Base-by-base conservation (phyloP, 768 basidiomycete species). In the Auriculariales sp. region DNA sequence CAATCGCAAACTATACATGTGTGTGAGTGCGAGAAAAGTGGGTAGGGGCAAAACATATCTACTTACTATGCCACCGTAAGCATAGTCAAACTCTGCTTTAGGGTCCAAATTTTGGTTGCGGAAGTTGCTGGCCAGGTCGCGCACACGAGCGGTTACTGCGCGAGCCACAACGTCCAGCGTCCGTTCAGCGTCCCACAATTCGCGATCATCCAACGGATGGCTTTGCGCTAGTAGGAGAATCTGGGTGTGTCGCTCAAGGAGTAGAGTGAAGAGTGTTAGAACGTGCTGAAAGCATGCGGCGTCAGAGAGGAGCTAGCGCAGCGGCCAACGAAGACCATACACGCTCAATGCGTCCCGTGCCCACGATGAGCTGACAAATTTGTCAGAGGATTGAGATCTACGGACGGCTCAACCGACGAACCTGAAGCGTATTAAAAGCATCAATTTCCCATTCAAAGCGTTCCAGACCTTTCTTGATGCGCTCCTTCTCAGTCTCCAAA, bases 261-360 rank as follows among this genome's bases (percentile, higher is more conserved):
- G 55, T 0, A 70, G 59, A 49, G 63, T 65, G 1, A 69, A 49
- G n/a, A 69, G 53, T 0, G 68, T 66, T 3, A 67, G 57, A 4
- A 67, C 35, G 48, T 61, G 62, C 67, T 69, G 25, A 15, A 33
- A 56, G 28, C 22, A 12, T 27, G n/a, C 0, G n/a, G n/a, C n/a
- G 33, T 29, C 17, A 14, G 22, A 47, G 22, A 22, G 12, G 39
- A 44, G 14, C 6, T 3, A 6, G 30, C 32, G 24, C 17, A 33
- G 9, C 10, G 19, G 36, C 19, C 29, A 4, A 44, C 10, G 0
- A 25, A 25, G 29, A 52, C 61, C 24, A 19, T 28, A 65, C 66
- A 44, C 60, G 54, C 52, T 68, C 66, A 17, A 67, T 64, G 22
- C 65, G 53, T 5, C 66, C 64, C 2, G 58, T 57, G 3, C 65